Percentiles rank a stretch among this genome's conserved stretches.
Conservation (phyloP, 225 moss, liverwort and hornwort species). For the Neckera pumila region DNA sequence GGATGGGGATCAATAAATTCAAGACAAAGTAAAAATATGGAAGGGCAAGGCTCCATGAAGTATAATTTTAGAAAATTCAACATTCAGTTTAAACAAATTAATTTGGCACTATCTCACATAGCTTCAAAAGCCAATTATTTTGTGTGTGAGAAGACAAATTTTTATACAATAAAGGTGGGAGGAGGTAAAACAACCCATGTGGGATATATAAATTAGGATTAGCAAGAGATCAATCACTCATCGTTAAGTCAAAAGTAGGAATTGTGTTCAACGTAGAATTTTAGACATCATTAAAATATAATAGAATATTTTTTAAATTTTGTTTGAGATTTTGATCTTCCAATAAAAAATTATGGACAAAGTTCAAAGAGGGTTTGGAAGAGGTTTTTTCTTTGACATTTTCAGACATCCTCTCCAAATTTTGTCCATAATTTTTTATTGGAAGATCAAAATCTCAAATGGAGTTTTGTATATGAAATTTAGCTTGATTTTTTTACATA, state of each 20-base stretch:
- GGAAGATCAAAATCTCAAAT: not conserved
- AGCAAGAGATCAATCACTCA: not conserved
- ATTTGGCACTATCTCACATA: not conserved
- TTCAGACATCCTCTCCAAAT: no score
- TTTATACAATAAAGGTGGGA: not conserved
- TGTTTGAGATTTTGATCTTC: not conserved
- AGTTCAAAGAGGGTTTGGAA: not conserved
- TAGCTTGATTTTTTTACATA: not conserved
- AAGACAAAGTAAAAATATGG: no score
- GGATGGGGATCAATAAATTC: no score
- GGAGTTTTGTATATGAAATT: accelerated
- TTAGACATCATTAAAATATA: not conserved
- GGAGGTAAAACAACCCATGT: not conserved
- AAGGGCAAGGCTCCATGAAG: no score
- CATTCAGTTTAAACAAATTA: no score
- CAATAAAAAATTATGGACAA: not conserved
- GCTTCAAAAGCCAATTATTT: not conserved
- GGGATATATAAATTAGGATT: not conserved
- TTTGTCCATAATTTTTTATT: not conserved
- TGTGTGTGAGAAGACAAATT: not conserved
- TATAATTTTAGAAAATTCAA: no score
- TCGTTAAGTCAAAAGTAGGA: not conserved
- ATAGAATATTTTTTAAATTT: not conserved
- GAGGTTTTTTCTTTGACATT: no score
- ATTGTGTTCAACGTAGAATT: not conserved